These are phyloP conservation scores for Monosporascus sp. DNA, from an alignment of 2,329 filamentous ascomycete genomes.

Conservation along the genomic window DNA sequence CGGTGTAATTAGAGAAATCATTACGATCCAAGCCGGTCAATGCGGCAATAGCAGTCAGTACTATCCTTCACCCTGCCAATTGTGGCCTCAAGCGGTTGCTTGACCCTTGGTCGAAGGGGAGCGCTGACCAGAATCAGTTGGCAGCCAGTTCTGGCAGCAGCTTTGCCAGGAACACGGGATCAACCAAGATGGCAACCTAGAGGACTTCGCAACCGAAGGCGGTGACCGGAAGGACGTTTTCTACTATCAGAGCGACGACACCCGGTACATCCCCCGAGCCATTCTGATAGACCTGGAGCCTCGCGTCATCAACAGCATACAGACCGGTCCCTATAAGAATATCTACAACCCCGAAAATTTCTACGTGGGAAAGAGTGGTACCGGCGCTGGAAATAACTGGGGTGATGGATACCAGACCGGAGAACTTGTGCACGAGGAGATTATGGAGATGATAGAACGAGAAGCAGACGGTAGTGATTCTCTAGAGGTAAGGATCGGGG, in stretches of 20 bases:
- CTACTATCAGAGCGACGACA: conserved; percentile 99
- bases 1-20: conserved; percentile 72
- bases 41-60: conserved; percentile 97
- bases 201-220: conserved; percentile 96
- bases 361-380: conserved; percentile 89
- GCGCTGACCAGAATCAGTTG: conserved; percentile 55
- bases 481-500: conserved; percentile 59
- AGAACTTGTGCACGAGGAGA: conserved; percentile 87
- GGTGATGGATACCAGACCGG: conserved; percentile 92
- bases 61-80: conserved; percentile 9
- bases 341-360: conserved; percentile 99
- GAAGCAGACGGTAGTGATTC: conserved; percentile 98
- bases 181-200: conserved; percentile 92
- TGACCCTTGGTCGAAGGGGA: neutral
- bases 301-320: conserved; percentile 86
- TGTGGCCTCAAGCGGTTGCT: no score
- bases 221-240: conserved; percentile 98
- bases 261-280: conserved; percentile 92
- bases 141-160: conserved; percentile 98
- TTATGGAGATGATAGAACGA: conserved; percentile 98
- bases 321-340: conserved; percentile 90
- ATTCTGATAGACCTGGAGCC: conserved; percentile 95
- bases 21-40: conserved; percentile 97
- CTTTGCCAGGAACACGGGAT: conserved; percentile 97
- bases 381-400: conserved; percentile 97